Conservation (phyloP, 2,329 filamentous ascomycete genomes). For the Gliomastix tumulicola region DNA sequence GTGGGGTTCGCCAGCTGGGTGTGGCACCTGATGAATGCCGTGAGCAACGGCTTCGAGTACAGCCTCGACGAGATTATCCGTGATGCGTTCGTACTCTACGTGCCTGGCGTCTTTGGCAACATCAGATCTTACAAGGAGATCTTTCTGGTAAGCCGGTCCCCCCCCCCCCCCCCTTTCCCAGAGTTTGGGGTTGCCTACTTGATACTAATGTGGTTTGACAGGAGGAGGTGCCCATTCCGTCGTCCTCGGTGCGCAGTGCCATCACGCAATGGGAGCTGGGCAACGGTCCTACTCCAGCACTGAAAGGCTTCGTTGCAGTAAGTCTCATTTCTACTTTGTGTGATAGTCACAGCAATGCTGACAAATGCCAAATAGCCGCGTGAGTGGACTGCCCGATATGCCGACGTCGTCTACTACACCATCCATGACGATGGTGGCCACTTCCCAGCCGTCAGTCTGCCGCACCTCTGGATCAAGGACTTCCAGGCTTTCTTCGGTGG, state of each 20-base stretch:
- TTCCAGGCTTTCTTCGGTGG: slow-evolving; percentile 3
- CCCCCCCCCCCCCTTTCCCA: too few relatives aligned
- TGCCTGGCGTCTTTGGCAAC: slow-evolving; percentile 3
- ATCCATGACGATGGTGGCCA: slow-evolving; percentile 4
- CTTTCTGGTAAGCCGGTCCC: slow-evolving; percentile 1
- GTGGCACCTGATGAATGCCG: slow-evolving; percentile 3
- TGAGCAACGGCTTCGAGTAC: slow-evolving; percentile 4
- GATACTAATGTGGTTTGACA: too few relatives aligned
- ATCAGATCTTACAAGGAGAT: slow-evolving; percentile 5
- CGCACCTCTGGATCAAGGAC: slow-evolving; percentile 3
- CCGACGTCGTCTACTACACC: not conserved
- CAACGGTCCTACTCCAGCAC: too few relatives aligned
- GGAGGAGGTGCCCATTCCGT: too few relatives aligned
- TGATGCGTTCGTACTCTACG: slow-evolving; percentile 2
- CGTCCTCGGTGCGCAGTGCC: too few relatives aligned
- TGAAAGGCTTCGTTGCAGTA: too few relatives aligned
- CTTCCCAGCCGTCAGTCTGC: slow-evolving; percentile 4
- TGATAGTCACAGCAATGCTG: too few relatives aligned
- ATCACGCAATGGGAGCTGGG: too few relatives aligned
- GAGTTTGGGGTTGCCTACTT: too few relatives aligned
- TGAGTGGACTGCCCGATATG: not conserved
- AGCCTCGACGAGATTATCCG: slow-evolving; percentile 3
- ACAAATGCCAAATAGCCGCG: not conserved
- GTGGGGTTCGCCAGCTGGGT: slow-evolving; percentile 5
- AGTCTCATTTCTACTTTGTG: too few relatives aligned